Conservation (phyloP, 2,329 filamentous ascomycete species). For the Epicoccum sorghinum region DNA sequence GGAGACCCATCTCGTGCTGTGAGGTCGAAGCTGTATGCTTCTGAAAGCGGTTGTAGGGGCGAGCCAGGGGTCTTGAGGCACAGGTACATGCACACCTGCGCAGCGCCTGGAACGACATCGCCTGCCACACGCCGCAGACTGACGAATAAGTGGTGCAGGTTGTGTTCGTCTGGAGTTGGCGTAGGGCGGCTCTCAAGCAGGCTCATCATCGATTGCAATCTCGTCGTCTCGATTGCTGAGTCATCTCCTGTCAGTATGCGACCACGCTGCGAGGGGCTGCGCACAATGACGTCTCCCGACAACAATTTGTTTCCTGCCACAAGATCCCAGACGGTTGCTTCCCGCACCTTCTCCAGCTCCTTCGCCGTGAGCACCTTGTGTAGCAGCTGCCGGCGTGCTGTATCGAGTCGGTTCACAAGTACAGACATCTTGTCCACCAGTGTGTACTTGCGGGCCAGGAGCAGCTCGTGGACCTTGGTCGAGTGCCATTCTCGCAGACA, state of each 20-base stretch:
- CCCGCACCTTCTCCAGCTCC: slow-evolving; percentile 80
- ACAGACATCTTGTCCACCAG: slow-evolving; percentile 80
- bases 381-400: slow-evolving; percentile 84
- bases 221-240: slow-evolving; percentile 88
- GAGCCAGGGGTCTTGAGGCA: slow-evolving; percentile 72
- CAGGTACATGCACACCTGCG: slow-evolving; percentile 74
- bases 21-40: slow-evolving; percentile 81
- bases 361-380: slow-evolving; percentile 90
- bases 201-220: slow-evolving; percentile 94
- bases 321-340: slow-evolving; percentile 94
- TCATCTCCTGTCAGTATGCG: slow-evolving; percentile 90
- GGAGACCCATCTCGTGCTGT: slow-evolving; percentile 75
- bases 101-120: slow-evolving; percentile 74
- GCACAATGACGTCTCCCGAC: slow-evolving; percentile 90
- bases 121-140: slow-evolving; percentile 84
- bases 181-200: slow-evolving; percentile 83
- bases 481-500: slow-evolving; percentile 98
- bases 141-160: slow-evolving; percentile 81
- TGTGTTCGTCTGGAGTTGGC: slow-evolving; percentile 69
- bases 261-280: slow-evolving; percentile 82
- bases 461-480: slow-evolving; percentile 89
- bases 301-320: slow-evolving; percentile 94
- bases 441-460: slow-evolving; percentile 81
- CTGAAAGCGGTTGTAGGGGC: slow-evolving; percentile 72
- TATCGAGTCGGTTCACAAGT: slow-evolving; percentile 81